Percentiles rank a stretch among this genome's conserved stretches.
These are phyloP conservation scores for Olyra latifolia DNA, from an alignment of 176 grass and related monocot species.

Conservation along the genomic window DNA sequence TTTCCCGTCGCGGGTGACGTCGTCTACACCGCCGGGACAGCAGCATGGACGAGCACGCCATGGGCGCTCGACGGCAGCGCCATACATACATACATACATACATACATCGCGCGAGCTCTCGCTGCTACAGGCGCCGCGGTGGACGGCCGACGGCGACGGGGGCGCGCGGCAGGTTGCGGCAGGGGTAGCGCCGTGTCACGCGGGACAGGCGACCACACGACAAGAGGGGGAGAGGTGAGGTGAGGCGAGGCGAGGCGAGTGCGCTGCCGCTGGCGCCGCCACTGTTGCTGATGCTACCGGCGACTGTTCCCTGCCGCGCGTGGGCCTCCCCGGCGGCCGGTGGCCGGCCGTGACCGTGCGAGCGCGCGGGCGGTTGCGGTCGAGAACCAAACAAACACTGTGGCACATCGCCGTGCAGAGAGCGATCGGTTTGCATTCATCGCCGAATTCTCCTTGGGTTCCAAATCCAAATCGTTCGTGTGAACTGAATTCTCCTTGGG, in stretches of 20 bases:
- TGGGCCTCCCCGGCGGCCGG: slow-evolving; percentile 12
- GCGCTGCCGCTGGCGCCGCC: neutral
- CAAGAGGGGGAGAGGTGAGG: neutral
- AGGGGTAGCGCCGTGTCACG: neutral
- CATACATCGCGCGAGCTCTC: neutral
- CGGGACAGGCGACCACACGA: slow-evolving; percentile 14
- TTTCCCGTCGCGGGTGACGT: slow-evolving; percentile 26
- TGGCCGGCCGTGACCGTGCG: slow-evolving; percentile 11
- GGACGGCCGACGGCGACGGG: slow-evolving; percentile 5
- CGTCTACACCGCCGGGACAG: slow-evolving; percentile 6
- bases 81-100: no score
- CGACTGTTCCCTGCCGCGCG: slow-evolving; percentile 23
- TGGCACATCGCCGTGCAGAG: neutral
- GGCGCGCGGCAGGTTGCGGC: no score
- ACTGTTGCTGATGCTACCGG: slow-evolving; percentile 45
- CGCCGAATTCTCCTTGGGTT: no score
- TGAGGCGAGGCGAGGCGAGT: no score
- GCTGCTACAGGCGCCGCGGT: slow-evolving; percentile 23
- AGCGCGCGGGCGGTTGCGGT: no score
- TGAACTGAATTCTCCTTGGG: no score
- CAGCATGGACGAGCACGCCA: neutral
- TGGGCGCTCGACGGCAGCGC: neutral
- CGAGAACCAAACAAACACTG: neutral
- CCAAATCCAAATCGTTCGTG: no score
- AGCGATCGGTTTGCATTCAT: no score